Conservation (phyloP, 1,284 basidiomycete species). For the Moniliophthora roreri region DNA sequence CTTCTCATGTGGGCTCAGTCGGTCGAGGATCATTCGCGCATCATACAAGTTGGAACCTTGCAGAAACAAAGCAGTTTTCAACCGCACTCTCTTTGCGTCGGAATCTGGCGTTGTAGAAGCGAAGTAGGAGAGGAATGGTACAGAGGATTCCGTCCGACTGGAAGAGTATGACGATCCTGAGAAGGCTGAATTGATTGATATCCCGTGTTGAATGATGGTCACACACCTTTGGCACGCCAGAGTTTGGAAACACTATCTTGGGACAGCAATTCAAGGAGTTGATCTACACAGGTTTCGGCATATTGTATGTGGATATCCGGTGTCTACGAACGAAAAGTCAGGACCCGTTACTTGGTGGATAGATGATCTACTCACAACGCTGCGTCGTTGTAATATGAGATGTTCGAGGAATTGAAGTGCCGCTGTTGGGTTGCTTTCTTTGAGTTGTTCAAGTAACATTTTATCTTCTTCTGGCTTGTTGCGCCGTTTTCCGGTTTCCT, state of each 20-base stretch:
- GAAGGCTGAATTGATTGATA: neutral
- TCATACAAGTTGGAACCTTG: constrained; percentile 75
- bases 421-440: constrained; percentile 52
- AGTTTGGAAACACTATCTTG: constrained; percentile 57
- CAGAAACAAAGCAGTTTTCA: constrained; percentile 79
- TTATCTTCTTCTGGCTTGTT: constrained; percentile 59
- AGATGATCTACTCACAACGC: constrained; percentile 40
- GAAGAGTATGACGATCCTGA: constrained; percentile 55
- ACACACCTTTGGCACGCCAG: constrained; percentile 71
- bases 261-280: constrained; percentile 46
- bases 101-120: constrained; percentile 73
- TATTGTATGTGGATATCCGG: constrained; percentile 59
- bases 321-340: constrained; percentile 37
- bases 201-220: neutral
- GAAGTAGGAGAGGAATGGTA: constrained; percentile 61
- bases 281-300: constrained; percentile 53
- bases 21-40: constrained; percentile 42
- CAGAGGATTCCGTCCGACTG: constrained; percentile 28
- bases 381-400: constrained; percentile 71
- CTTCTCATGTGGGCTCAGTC: constrained; percentile 48
- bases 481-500: constrained; percentile 47
- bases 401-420: constrained; percentile 79
- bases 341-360: constrained; percentile 6
- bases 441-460: constrained; percentile 53
- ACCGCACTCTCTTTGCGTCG: constrained; percentile 65